Conservation (phyloP, 2,329 filamentous ascomycete species). For the Ambrosiella beaveri region DNA sequence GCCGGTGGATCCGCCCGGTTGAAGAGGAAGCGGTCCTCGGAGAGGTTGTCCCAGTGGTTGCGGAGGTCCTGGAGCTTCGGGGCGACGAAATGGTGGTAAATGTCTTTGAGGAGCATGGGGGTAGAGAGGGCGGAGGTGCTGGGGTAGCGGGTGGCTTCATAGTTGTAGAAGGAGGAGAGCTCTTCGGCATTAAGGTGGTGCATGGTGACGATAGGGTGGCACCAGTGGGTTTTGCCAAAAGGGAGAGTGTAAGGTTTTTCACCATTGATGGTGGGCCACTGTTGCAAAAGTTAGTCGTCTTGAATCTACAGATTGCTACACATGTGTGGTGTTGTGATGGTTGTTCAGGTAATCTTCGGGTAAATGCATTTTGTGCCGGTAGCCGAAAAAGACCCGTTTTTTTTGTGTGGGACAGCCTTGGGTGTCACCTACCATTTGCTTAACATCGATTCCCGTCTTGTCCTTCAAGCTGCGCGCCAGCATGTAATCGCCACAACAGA, state of each 20-base stretch:
- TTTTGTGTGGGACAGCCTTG: too few species aligned
- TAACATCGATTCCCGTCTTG: constrained; percentile 24
- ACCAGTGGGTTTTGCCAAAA: constrained; percentile 32
- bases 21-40: constrained; percentile 28
- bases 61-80: constrained; percentile 23
- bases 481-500: constrained; percentile 36
- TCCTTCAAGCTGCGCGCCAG: constrained; percentile 29
- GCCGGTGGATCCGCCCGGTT: constrained; percentile 20
- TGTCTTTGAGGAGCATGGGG: constrained; percentile 28
- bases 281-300: neutral
- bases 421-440: constrained; percentile 24
- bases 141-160: constrained; percentile 25
- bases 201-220: constrained; percentile 38
- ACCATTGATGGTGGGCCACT: constrained; percentile 38
- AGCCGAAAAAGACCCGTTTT: too few species aligned
- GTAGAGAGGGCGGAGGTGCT: constrained; percentile 14
- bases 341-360: neutral
- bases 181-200: constrained; percentile 36
- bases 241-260: constrained; percentile 36
- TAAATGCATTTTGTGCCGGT: neutral
- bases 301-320: neutral
- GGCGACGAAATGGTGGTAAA: constrained; percentile 30
- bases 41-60: constrained; percentile 36
- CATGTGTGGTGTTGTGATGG: neutral
- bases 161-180: constrained; percentile 32